A percentile compares a stretch with the other conserved stretches of the same genome.
These are phyloP conservation scores for Hypomontagnella monticulosa DNA, from an alignment of 495 filamentous ascomycete genomes.

Conservation along the genomic window DNA sequence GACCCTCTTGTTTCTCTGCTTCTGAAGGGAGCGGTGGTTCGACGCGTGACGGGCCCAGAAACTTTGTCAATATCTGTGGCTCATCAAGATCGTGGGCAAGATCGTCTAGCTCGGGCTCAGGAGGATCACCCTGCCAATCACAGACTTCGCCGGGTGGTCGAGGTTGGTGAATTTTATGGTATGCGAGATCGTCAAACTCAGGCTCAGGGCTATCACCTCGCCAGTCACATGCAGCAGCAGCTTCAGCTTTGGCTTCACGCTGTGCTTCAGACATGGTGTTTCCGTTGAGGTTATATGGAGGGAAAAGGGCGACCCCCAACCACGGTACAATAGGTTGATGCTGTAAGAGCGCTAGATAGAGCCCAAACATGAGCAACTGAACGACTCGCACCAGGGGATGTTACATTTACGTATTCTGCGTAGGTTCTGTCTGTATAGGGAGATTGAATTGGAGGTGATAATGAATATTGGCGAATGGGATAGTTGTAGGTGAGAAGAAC, in stretches of 20 bases:
- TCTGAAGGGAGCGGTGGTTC: not conserved
- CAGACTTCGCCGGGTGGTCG: conserved; percentile 21
- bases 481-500: conserved; percentile 8
- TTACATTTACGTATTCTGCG: conserved; percentile 33
- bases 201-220: conserved; percentile 30
- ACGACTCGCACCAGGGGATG: conserved; percentile 9
- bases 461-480: not conserved
- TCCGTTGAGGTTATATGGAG: conserved; percentile 25
- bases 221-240: conserved; percentile 30
- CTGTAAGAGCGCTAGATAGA: not conserved
- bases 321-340: conserved; percentile 8
- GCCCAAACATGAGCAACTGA: conserved; percentile 21
- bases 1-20: not conserved
- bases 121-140: conserved; percentile 40
- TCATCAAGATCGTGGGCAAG: conserved; percentile 22
- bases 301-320: not conserved
- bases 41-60: conserved; percentile 7
- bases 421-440: conserved; percentile 30
- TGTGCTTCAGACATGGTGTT: conserved; percentile 30
- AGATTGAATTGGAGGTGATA: not conserved
- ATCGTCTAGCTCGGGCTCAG: conserved; percentile 43
- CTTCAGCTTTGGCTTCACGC: conserved; percentile 27
- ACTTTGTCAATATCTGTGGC: conserved; percentile 21
- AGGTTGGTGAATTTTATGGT: conserved; percentile 5
- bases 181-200: conserved; percentile 25